Evolutionary conservation across 768 basidiomycete genomes (phyloP), one percentile per base, ranked within the genome.

Genomic region (Myochromella boudieri): DNA sequence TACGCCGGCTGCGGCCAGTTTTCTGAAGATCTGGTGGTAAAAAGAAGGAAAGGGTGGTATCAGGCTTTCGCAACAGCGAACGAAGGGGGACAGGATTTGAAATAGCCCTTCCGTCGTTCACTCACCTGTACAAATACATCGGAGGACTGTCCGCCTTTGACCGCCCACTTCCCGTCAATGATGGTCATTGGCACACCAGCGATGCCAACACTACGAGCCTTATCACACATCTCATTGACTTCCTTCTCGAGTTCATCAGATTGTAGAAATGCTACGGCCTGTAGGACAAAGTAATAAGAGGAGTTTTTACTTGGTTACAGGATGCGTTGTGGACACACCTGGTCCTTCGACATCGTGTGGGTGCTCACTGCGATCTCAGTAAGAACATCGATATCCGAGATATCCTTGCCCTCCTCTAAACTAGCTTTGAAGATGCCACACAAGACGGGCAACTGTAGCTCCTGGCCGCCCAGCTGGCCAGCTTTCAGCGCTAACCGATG

Each of bases 101-200:
- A 20, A 37, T 29, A 14, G n/a, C n/a, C n/a, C n/a, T n/a, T n/a
- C n/a, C n/a, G n/a, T n/a, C n/a, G 38, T 27, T 4, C 14, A 57
- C 74, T 56, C 48, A 84, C 87, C 73, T 84, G 80, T 25, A 83
- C 68, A 58, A 80, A 90, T 2, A 83, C 81, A 32, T 87, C 86
- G 34, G 82, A 74, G 3, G 79, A 78, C 64, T 90, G 88, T 8
- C 82, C 83, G 7, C 88, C 88, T 40, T 77, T 82, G 21, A 90
- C 75, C 4, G 82, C 86, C 83, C 85, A 91, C 59, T 83, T 84
- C 10, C 80, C 77, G 60, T 90, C 82, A 54, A 91, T 84, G 57
- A 91, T 79, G 21, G 81, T 84, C 70, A 89, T 80, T 6, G 90
- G 90, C 3, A 92, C 87, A 29, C 89, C 88, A 4, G 78, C 82